A percentile compares a stretch with the other conserved stretches of the same genome.
These are phyloP conservation scores for Penstemon davidsonii DNA, from an alignment of 257 asterid genomes.

Conservation along the genomic window DNA sequence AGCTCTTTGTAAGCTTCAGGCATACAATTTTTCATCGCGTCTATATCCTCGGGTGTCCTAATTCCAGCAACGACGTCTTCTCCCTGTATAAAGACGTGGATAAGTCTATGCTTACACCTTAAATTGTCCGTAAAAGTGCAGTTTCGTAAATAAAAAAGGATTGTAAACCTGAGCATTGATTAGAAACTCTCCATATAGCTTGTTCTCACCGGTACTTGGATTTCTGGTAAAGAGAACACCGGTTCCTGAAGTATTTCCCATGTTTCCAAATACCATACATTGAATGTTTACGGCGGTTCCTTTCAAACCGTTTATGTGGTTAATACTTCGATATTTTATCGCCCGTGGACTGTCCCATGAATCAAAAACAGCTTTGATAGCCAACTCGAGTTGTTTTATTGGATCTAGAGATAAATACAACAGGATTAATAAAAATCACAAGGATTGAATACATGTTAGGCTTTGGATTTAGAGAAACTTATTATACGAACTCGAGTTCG, in stretches of 20 bases:
- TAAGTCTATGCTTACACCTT: constrained; percentile 5
- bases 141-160: not conserved
- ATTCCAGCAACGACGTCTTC: constrained; percentile 99
- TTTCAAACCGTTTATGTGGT: constrained; percentile 81
- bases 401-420: constrained; percentile 53
- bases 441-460: not conserved
- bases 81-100: constrained; percentile 49
- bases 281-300: constrained; percentile 98
- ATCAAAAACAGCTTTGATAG: constrained; percentile 83
- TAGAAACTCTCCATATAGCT: constrained; percentile 93
- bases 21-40: constrained; percentile 70
- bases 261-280: constrained; percentile 98
- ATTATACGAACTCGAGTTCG: no score
- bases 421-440: not conserved
- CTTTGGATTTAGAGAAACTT: no score
- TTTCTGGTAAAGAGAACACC: constrained; percentile 96
- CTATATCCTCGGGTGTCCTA: constrained; percentile 88
- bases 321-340: constrained; percentile 73
- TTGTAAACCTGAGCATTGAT: constrained; percentile 80
- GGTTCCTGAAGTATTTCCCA: constrained; percentile 96
- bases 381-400: constrained; percentile 76
- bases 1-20: constrained; percentile 87
- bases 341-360: constrained; percentile 99
- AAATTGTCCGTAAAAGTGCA: not conserved
- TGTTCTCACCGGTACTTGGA: constrained; percentile 92